Base-by-base conservation (phyloP, 140 eudicot genomes). In the Erigeron philadelphicus region DNA sequence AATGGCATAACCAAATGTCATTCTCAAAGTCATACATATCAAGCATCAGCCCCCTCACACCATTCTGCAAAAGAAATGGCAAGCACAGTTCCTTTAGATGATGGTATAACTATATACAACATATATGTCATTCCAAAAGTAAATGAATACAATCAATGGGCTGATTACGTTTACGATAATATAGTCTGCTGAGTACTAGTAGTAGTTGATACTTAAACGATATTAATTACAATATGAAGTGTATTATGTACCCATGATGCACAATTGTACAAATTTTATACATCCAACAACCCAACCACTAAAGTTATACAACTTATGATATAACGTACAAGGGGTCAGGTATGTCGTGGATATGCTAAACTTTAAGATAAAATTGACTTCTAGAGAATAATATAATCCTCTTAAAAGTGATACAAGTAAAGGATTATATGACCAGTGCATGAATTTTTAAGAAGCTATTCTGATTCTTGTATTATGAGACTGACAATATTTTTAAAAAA, bases 1-100 rank as follows among this genome's bases (percentile, higher is more conserved):
- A 94, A 84, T 94, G 99, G 72, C 99, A 94, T 76, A 94, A 82
- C 99, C 99, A 89, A 64, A 94, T 73, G 70, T 87, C 97, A 64
- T 87, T 87, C 49, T 85, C 62, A 63, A 89, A 89, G 82, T 89
- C 99, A 72, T 94, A 94, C 95, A 94, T 78, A 81, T 94, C 99
- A 66, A 94, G 97, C 99, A 94, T 94, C 73, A 94, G 66, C 41
- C 95, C 97, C 80, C 97, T 73, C 76, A 94, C 95, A 59, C 97
- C 97, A 73, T 89, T 94, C 99, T 94, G 95, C 82, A 76, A 12
- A 63, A 68, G 50, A 57, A 68, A 55, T 65, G 59, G 64, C 49
- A 82, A 81, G 46, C 52, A 78, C 59, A 60, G 52, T 66, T 64
- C 47, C 72, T 74, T 48, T 70, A 61, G 58, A 69, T 8, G 42